Evolutionary conservation across 2,329 filamentous ascomycete genomes (phyloP).

Genomic region (Zasmidium angulare): DNA sequence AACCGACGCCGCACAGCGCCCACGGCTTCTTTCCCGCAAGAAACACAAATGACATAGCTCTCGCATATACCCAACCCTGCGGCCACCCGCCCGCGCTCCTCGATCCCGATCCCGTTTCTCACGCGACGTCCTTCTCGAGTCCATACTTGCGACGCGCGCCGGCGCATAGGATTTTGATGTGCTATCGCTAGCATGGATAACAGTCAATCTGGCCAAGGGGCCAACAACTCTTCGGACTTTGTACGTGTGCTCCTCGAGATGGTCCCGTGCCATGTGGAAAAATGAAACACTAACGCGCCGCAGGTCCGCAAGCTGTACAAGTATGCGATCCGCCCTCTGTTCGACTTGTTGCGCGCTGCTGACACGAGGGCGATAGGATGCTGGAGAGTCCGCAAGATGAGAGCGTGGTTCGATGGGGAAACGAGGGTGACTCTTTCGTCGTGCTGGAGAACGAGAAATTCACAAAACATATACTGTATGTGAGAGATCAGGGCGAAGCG

Average conservation of each 20-base stretch:
- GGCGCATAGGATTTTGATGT: constrained; percentile 1
- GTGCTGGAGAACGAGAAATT: constrained; percentile 99
- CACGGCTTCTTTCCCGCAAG: neutral
- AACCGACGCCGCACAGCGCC: neutral
- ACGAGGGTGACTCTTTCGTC: constrained; percentile 92
- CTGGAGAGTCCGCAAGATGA: constrained; percentile 91
- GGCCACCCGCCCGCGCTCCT: constrained; percentile 1
- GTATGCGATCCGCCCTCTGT: constrained; percentile 55
- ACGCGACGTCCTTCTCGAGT: neutral
- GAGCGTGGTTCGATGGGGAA: constrained; percentile 91
- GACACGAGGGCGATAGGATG: constrained; percentile 63
- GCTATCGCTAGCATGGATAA: constrained; percentile 41
- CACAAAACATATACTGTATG: constrained; percentile 79
- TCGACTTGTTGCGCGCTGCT: neutral
- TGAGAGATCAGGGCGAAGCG: neutral
- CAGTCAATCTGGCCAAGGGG: constrained; percentile 39
- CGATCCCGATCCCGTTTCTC: neutral
- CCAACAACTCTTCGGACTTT: constrained; percentile 92
- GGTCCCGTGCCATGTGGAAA: neutral
- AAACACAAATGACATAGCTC: constrained; percentile 7
- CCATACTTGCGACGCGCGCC: neutral
- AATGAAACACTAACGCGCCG: constrained; percentile 3
- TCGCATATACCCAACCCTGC: constrained; percentile 1
- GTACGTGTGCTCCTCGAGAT: constrained; percentile 57
- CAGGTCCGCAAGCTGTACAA: constrained; percentile 98